Conservation (phyloP, 345 rosid species). For the Chamaenerion angustifolium region DNA sequence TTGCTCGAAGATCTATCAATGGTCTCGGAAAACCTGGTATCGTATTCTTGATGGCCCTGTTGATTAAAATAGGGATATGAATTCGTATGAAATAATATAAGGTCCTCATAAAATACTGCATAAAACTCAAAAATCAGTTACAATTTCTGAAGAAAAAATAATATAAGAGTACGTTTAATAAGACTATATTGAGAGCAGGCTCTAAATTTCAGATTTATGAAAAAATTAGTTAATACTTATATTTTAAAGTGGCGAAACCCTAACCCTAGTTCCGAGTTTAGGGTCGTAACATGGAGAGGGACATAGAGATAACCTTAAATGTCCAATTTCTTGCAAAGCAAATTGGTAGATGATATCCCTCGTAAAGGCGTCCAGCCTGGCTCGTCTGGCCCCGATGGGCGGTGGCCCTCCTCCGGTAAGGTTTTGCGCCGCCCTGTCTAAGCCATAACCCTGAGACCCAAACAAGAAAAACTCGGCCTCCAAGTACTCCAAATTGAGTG, state of each 20-base stretch:
- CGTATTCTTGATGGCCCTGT: slow-evolving; percentile 49
- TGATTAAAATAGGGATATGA: not conserved
- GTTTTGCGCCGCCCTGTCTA: slow-evolving; percentile 54
- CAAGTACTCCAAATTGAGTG: slow-evolving; percentile 70
- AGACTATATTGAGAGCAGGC: too few relatives aligned
- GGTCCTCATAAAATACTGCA: too few relatives aligned
- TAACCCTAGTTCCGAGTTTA: too few relatives aligned
- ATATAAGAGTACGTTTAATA: too few relatives aligned
- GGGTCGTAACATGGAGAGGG: not conserved
- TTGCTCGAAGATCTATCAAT: slow-evolving; percentile 43
- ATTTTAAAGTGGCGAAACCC: too few relatives aligned
- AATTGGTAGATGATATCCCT: slow-evolving; percentile 58
- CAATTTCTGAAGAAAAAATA: too few relatives aligned
- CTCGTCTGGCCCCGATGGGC: slow-evolving; percentile 53
- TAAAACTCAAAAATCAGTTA: too few relatives aligned
- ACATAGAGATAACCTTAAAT: slow-evolving; percentile 34
- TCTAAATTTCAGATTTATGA: too few relatives aligned
- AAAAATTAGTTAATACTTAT: too few relatives aligned
- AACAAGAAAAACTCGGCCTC: slow-evolving; percentile 86
- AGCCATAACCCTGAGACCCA: slow-evolving; percentile 64
- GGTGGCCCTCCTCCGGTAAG: slow-evolving; percentile 56
- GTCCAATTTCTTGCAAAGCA: slow-evolving; percentile 89
- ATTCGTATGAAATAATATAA: not conserved
- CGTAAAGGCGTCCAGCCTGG: slow-evolving; percentile 40
- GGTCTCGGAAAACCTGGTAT: slow-evolving; percentile 82